phyloP scores from a whole-genome alignment of 2,329 filamentous ascomycete genomes.

The Trichoderma hamatum region DNA sequence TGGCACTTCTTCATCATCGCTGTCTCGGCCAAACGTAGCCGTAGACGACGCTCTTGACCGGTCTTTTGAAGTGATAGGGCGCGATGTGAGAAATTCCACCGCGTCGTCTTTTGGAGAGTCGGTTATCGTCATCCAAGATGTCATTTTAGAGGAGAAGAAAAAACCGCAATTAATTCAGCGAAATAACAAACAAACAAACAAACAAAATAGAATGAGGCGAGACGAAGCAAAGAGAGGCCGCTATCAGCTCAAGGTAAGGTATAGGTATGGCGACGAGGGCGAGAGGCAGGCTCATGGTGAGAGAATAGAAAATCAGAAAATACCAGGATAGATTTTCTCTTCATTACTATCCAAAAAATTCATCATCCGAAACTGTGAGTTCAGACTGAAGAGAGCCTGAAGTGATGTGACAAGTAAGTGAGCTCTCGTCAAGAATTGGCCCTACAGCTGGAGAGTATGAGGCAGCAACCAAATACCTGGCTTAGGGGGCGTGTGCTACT shows the following conservation, averaged over 20 bases:
- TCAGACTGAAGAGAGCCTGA: background rate
- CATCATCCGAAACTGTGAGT: background rate
- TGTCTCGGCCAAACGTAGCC: slow-evolving; percentile 32
- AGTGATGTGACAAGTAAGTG: background rate
- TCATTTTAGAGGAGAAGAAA: background rate
- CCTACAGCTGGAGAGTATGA: background rate
- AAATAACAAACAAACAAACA: background rate
- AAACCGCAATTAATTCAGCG: background rate
- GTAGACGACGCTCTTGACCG: slow-evolving; percentile 27
- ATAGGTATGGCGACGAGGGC: background rate
- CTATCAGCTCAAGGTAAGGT: background rate
- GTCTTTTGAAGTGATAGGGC: background rate
- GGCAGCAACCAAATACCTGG: background rate
- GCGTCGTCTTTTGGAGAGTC: slow-evolving; percentile 2
- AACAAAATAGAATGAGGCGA: background rate
- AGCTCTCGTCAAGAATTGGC: background rate
- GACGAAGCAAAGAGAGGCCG: background rate
- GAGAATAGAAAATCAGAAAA: background rate
- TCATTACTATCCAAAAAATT: background rate
- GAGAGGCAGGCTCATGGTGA: background rate
- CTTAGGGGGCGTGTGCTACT: background rate
- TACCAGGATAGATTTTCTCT: background rate
- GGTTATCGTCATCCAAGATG: background rate
- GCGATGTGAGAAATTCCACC: slow-evolving; percentile 17
- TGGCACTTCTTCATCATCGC: background rate